Evolutionary conservation across 345 rosid genomes (phyloP).

Genomic region (Psidium friedrichsthalianum): DNA sequence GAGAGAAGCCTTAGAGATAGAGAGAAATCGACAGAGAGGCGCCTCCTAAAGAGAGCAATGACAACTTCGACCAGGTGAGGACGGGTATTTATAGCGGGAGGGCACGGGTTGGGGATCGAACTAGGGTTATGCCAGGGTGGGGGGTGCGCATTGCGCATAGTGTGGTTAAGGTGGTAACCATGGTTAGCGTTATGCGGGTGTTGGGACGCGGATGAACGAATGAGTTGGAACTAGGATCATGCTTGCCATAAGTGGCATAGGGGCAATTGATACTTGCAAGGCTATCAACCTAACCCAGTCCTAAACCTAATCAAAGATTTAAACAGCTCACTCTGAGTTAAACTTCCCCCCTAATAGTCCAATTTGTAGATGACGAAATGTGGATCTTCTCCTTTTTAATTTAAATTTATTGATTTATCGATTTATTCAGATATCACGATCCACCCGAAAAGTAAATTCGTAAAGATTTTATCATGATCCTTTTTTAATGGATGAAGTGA

Average conservation of each 20-base stretch:
- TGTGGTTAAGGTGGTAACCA: neutral
- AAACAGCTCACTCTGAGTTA: neutral
- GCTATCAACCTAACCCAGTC: neutral
- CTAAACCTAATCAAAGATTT: neutral
- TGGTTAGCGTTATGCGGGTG: neutral
- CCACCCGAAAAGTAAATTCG: neutral
- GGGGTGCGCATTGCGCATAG: constrained; percentile 4
- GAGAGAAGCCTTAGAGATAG: neutral
- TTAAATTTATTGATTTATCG: neutral
- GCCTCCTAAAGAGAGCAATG: neutral
- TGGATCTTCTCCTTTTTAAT: neutral
- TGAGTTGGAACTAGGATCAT: neutral
- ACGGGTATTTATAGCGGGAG: neutral
- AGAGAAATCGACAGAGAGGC: neutral
- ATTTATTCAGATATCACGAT: accelerated
- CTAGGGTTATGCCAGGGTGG: neutral
- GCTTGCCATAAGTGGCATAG: neutral
- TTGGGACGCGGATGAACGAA: neutral
- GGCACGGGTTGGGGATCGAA: too few species aligned
- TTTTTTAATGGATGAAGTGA: accelerated
- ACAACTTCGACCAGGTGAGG: too few species aligned
- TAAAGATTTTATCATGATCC: too few species aligned
- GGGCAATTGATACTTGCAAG: neutral
- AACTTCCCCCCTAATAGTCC: neutral
- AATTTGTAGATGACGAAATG: too few species aligned